Percentiles rank a stretch among this genome's conserved stretches.
phyloP scores from a whole-genome alignment of 805 yeast genomes.

The Ogataea corticis region DNA sequence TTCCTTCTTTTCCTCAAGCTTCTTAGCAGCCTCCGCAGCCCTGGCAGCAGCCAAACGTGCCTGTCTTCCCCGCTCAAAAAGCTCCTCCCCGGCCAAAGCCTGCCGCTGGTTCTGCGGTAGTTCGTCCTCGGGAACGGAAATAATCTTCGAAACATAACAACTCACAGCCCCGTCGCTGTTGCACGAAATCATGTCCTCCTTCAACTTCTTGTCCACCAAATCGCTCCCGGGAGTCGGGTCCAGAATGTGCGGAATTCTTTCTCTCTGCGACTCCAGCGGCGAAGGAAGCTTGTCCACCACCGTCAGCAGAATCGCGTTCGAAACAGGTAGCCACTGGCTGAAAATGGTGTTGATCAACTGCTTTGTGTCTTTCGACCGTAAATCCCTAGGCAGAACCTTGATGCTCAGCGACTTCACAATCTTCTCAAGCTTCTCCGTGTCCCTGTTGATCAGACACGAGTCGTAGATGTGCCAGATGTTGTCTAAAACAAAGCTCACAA shows the following conservation, averaged over 20 bases:
- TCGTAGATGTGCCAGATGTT: constrained; percentile 92
- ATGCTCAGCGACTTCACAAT: constrained; percentile 71
- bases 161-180: constrained; percentile 62
- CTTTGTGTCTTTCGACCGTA: constrained; percentile 75
- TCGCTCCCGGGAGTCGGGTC: constrained; percentile 54
- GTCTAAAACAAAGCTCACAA: constrained; percentile 83
- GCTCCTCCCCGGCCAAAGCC: constrained; percentile 51
- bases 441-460: constrained; percentile 60
- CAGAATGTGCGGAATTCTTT: constrained; percentile 67
- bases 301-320: constrained; percentile 79
- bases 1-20: constrained; percentile 28
- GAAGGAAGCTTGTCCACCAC: constrained; percentile 86
- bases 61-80: constrained; percentile 58
- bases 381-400: constrained; percentile 70
- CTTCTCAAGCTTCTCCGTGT: constrained; percentile 71
- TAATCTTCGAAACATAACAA: constrained; percentile 87
- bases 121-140: constrained; percentile 81
- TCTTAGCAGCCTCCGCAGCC: constrained; percentile 56
- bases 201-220: constrained; percentile 48
- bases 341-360: constrained; percentile 63
- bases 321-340: constrained; percentile 93
- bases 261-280: constrained; percentile 73
- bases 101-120: constrained; percentile 58
- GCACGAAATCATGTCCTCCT: constrained; percentile 63
- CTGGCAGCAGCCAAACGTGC: constrained; percentile 69